Evolutionary conservation across 139 green algal genomes (phyloP).

Genomic region (Micromonas pusilla): DNA sequence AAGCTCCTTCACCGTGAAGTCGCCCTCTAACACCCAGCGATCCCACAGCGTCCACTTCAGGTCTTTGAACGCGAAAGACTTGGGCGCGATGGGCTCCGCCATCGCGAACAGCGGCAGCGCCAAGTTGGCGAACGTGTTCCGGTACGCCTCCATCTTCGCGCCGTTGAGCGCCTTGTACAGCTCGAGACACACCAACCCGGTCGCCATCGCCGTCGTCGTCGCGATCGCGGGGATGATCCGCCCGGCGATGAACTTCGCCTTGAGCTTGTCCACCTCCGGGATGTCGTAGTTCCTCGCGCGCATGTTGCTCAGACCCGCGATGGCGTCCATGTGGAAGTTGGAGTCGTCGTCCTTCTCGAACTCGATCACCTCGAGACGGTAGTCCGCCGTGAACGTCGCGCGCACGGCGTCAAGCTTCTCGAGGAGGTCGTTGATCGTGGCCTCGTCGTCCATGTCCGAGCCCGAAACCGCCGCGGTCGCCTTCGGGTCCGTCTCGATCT

Average conservation of each 20-base stretch:
- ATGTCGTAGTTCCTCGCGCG: constrained; percentile 88
- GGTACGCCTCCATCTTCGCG: constrained; percentile 69
- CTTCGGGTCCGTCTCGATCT: constrained; percentile 98
- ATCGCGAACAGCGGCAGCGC: constrained; percentile 95
- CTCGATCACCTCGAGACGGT: constrained; percentile 26
- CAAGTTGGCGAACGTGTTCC: constrained; percentile 98
- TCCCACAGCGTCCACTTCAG: constrained; percentile 87
- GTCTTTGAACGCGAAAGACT: constrained; percentile 62
- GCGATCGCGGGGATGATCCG: constrained; percentile 97
- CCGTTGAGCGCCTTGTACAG: constrained; percentile 85
- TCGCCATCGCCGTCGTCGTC: constrained; percentile 90
- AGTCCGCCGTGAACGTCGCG: constrained; percentile 8
- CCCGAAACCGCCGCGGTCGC: constrained; percentile 36
- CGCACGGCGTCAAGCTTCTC: constrained; percentile 53
- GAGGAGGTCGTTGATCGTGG: constrained; percentile 60
- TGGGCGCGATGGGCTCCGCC: constrained; percentile 83
- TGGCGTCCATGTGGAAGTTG: constrained; percentile 97
- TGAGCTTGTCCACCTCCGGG: constrained; percentile 75
- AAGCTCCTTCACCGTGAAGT: constrained; percentile 87
- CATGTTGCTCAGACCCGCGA: constrained; percentile 93
- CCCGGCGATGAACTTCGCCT: constrained; percentile 96
- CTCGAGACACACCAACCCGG: constrained; percentile 84
- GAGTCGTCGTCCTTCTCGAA: constrained; percentile 81
- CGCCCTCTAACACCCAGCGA: constrained; percentile 89
- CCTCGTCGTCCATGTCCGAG: constrained; percentile 53